phyloP scores from a whole-genome alignment of 139 green algal species.

The Chlorella sp. region DNA sequence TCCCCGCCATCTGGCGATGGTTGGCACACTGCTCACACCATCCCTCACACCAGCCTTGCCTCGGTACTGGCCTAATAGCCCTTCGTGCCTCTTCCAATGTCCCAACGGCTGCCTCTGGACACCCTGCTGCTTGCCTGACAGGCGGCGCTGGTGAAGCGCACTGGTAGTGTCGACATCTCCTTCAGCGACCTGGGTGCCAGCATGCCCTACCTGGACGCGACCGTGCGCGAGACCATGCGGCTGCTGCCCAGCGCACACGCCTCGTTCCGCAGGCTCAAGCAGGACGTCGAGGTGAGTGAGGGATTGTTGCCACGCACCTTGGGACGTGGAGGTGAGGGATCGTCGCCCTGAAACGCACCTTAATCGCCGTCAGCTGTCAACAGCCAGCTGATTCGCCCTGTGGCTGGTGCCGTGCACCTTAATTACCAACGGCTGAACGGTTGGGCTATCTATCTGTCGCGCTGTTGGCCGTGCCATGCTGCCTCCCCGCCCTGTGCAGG shows the following conservation, averaged over 20 bases:
- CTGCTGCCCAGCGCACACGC: slow-evolving; percentile 3
- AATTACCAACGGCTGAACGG: no score
- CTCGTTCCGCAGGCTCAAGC: background rate
- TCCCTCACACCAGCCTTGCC: background rate
- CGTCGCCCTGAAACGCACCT: no score
- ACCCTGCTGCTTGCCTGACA: background rate
- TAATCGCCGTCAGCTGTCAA: no score
- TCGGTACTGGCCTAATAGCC: background rate
- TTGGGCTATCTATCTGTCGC: no score
- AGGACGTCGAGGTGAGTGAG: background rate
- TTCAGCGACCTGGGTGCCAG: background rate
- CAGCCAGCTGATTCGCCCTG: no score
- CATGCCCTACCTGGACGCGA: slow-evolving; percentile 6
- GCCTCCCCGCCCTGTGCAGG: no score
- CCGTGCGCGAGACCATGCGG: background rate
- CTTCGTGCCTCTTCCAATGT: background rate
- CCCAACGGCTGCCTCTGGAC: no score
- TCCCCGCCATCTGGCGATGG: background rate
- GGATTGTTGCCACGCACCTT: no score
- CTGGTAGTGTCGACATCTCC: background rate
- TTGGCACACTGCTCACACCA: background rate
- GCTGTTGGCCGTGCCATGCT: no score
- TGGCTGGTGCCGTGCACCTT: no score
- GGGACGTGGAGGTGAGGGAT: no score
- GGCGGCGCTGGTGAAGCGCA: background rate